A percentile compares a stretch with the other conserved stretches of the same genome.
These are phyloP conservation scores for Zymoseptoria brevis DNA, from an alignment of 2,329 filamentous ascomycete genomes.

Conservation along the genomic window DNA sequence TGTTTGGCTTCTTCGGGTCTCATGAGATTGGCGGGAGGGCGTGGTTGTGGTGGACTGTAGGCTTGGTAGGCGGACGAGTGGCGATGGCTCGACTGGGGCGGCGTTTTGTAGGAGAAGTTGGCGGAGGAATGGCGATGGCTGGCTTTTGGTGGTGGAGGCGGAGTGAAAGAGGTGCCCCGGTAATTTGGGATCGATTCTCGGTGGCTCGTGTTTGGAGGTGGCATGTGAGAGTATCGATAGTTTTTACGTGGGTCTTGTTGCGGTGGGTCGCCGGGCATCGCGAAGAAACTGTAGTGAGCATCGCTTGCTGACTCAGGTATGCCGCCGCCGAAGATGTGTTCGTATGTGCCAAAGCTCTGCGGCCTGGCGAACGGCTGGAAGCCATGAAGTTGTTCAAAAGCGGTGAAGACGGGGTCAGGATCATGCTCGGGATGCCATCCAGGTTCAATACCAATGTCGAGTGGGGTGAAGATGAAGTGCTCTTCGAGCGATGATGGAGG, in stretches of 20 bases:
- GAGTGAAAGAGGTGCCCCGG: neutral
- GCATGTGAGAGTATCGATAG: conserved; percentile 9
- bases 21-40: conserved; percentile 18
- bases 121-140: neutral
- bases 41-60: conserved; percentile 12
- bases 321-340: conserved; percentile 10
- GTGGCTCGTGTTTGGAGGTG: conserved; percentile 4
- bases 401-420: conserved; percentile 14
- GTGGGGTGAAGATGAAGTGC: conserved; percentile 12
- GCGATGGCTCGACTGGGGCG: neutral
- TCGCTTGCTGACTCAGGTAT: conserved; percentile 5
- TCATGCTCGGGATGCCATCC: conserved; percentile 3
- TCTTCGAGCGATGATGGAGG: conserved; percentile 5
- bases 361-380: conserved; percentile 7
- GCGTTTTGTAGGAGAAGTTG: neutral
- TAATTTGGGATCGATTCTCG: neutral
- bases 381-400: conserved; percentile 13
- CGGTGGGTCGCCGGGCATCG: conserved; percentile 10
- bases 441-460: conserved; percentile 5
- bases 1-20: conserved; percentile 21
- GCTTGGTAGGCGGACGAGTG: conserved; percentile 6
- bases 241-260: conserved; percentile 9
- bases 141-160: neutral
- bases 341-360: conserved; percentile 9
- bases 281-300: conserved; percentile 15